A percentile compares a stretch with the other conserved stretches of the same genome.
These are phyloP conservation scores for Hygrocybe coccinea DNA, from an alignment of 768 basidiomycete genomes.

Conservation along the genomic window DNA sequence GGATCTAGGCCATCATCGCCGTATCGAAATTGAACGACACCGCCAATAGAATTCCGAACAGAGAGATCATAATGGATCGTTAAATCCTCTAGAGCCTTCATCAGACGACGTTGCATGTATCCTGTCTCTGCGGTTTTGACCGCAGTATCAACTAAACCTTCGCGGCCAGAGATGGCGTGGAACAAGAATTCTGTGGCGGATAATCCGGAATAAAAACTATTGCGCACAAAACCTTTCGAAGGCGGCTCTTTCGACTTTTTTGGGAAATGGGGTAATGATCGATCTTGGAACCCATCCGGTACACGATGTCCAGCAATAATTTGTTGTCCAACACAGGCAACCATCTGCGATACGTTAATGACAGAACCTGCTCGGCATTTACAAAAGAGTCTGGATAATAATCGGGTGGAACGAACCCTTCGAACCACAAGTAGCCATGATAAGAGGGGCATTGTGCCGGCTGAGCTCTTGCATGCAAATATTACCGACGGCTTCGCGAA, in stretches of 20 bases:
- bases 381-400: not conserved
- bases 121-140: constrained; percentile 99
- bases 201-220: constrained; percentile 92
- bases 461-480: constrained; percentile 99
- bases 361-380: constrained; percentile 62
- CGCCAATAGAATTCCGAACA: constrained; percentile 90
- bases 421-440: constrained; percentile 99
- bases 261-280: constrained; percentile 96
- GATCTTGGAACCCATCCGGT: constrained; percentile 97
- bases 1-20: constrained; percentile 98
- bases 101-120: constrained; percentile 97
- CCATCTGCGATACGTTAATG: constrained; percentile 99
- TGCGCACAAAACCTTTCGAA: constrained; percentile 96
- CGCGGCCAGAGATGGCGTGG: constrained; percentile 97
- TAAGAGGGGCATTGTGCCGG: constrained; percentile 91
- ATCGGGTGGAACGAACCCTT: constrained; percentile 60
- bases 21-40: constrained; percentile 94
- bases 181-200: constrained; percentile 94
- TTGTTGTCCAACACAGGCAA: constrained; percentile 99
- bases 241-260: constrained; percentile 96
- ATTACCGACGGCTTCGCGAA: constrained; percentile 93
- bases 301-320: constrained; percentile 98
- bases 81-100: constrained; percentile 98
- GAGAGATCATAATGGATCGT: constrained; percentile 95
- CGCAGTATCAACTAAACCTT: constrained; percentile 97